Percentiles rank a stretch among this genome's conserved stretches.
Evolutionary conservation across 805 yeast genomes (phyloP).

Genomic region (Hagleromyces aurorensis): DNA sequence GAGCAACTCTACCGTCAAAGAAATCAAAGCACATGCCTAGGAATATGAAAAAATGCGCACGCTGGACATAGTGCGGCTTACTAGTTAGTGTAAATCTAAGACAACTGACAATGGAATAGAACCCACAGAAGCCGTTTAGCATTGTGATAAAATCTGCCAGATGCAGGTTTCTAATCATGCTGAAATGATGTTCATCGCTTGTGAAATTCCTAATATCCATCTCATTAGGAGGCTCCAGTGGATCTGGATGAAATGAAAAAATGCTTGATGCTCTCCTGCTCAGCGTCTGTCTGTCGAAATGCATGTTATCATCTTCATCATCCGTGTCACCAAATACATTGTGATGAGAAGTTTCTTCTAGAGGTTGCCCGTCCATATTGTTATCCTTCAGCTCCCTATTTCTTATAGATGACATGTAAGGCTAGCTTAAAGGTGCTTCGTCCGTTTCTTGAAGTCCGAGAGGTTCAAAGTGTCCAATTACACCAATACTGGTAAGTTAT

Average conservation of each 20-base stretch:
- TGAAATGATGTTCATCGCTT: conserved; percentile 76
- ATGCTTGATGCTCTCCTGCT: conserved; percentile 51
- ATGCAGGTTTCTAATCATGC: conserved; percentile 79
- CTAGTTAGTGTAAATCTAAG: conserved; percentile 70
- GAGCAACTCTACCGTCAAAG: conserved; percentile 94
- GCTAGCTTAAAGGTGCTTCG: too few relatives aligned
- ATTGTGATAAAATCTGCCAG: conserved; percentile 95
- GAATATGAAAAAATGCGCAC: conserved; percentile 85
- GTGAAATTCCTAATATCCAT: conserved; percentile 73
- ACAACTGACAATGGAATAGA: conserved; percentile 82
- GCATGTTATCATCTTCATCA: conserved; percentile 14
- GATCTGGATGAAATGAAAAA: conserved; percentile 41
- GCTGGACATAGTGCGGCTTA: conserved; percentile 60
- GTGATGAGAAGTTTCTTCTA: too few relatives aligned
- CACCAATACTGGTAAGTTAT: too few relatives aligned
- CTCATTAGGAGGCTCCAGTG: conserved; percentile 70
- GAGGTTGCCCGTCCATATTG: too few relatives aligned
- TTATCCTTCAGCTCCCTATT: too few relatives aligned
- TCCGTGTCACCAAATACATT: too few relatives aligned
- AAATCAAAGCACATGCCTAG: conserved; percentile 92
- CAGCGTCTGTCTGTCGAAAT: conserved; percentile 30
- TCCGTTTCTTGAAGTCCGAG: too few relatives aligned
- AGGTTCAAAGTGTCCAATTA: too few relatives aligned
- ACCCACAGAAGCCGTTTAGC: conserved; percentile 90
- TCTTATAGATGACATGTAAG: too few relatives aligned